Conservation (phyloP, 1,284 basidiomycete species). For the Cryptococcus jaspeensis region DNA sequence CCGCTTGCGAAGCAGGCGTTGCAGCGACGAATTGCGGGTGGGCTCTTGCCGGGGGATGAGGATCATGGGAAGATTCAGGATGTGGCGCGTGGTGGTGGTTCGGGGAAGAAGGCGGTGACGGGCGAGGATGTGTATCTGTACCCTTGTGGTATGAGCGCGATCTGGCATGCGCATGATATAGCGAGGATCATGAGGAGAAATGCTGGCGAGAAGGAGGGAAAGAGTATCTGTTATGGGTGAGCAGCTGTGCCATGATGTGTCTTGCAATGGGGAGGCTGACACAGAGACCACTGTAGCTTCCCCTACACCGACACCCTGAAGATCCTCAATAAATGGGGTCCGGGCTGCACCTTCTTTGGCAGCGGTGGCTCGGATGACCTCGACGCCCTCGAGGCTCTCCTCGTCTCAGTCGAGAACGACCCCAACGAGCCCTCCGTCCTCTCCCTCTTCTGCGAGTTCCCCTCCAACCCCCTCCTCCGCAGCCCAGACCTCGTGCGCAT, state of each 20-base stretch:
- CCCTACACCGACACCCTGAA: conserved; percentile 98
- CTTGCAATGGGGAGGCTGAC: neutral
- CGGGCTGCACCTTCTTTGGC: conserved; percentile 88
- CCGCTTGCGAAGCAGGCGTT: conserved; percentile 80
- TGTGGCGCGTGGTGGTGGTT: conserved; percentile 37
- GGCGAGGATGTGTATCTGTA: conserved; percentile 88
- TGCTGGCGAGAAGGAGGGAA: conserved; percentile 56
- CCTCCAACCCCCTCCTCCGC: conserved; percentile 88
- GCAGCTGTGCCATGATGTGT: conserved; percentile 24
- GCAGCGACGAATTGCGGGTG: conserved; percentile 83
- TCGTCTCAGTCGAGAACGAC: conserved; percentile 39
- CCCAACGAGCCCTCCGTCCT: conserved; percentile 49
- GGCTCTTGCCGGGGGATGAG: conserved; percentile 65
- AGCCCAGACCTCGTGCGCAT: conserved; percentile 78
- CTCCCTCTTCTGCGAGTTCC: conserved; percentile 73
- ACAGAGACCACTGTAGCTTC: conserved; percentile 62
- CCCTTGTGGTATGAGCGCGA: conserved; percentile 87
- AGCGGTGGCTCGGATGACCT: conserved; percentile 75
- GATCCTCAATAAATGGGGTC: conserved; percentile 94
- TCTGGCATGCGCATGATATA: conserved; percentile 84
- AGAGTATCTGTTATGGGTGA: conserved; percentile 89
- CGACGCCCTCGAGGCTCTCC: conserved; percentile 65
- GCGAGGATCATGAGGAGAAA: conserved; percentile 56
- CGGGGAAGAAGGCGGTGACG: conserved; percentile 62
- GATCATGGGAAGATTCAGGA: conserved; percentile 35